Evolutionary conservation across 495 filamentous ascomycete species (phyloP).

Genomic region (Rusavskia elegans): DNA sequence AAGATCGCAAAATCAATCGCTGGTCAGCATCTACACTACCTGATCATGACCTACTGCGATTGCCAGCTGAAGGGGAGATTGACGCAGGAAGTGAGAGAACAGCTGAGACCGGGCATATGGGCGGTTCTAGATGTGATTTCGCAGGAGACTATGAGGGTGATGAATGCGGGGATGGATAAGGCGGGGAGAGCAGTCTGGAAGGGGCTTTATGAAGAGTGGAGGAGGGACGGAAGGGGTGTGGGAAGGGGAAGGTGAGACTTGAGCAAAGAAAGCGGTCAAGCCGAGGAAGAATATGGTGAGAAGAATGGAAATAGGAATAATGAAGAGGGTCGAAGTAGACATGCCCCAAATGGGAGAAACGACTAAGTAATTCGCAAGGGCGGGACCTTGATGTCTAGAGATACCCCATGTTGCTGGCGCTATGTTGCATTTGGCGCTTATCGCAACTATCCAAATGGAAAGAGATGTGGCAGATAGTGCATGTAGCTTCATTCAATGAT

Average conservation of each 20-base stretch:
- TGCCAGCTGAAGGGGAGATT: conserved; percentile 42
- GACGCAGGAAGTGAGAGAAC: conserved; percentile 45
- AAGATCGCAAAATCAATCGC: conserved; percentile 61
- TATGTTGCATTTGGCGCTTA: no score
- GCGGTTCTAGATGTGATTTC: conserved; percentile 54
- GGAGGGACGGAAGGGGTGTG: neutral
- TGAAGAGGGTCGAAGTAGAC: no score
- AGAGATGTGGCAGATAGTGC: no score
- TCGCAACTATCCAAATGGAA: no score
- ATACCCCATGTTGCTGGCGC: no score
- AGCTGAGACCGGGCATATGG: conserved; percentile 56
- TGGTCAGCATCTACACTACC: conserved; percentile 54
- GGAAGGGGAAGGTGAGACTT: neutral
- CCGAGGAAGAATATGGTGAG: no score
- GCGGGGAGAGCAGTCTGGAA: conserved; percentile 55
- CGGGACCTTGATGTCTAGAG: no score
- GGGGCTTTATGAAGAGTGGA: conserved; percentile 48
- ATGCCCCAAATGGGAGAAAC: no score
- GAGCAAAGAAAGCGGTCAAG: no score
- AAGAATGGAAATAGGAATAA: no score
- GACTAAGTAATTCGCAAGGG: no score
- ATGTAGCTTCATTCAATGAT: no score
- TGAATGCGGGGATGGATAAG: conserved; percentile 55
- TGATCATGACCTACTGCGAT: conserved; percentile 56
- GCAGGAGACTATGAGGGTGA: conserved; percentile 41